Conservation (phyloP, 2,329 filamentous ascomycete species). For the Pseudogymnoascus destructans region DNA sequence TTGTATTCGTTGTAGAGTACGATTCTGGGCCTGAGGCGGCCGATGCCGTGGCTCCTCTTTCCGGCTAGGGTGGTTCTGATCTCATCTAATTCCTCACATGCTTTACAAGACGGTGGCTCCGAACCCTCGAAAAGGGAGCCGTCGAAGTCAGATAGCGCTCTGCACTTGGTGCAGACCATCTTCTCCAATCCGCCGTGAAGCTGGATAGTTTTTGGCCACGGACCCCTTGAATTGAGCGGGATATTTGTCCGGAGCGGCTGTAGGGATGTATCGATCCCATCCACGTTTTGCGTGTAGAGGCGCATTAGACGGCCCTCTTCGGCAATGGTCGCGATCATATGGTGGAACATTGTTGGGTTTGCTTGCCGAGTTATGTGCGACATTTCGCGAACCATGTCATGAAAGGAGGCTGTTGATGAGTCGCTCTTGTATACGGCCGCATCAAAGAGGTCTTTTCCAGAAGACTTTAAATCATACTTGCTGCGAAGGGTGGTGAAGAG, state of each 20-base stretch:
- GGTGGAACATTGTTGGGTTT: constrained; percentile 78
- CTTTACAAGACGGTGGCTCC: constrained; percentile 64
- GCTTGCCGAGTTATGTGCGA: constrained; percentile 66
- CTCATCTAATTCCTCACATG: constrained; percentile 61
- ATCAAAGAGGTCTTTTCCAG: constrained; percentile 92
- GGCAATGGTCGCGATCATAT: constrained; percentile 80
- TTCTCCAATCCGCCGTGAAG: constrained; percentile 87
- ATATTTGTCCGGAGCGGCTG: constrained; percentile 67
- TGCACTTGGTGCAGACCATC: constrained; percentile 95
- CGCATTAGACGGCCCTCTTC: constrained; percentile 77
- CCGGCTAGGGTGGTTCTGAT: constrained; percentile 64
- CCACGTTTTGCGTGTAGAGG: constrained; percentile 93
- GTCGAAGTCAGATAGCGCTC: constrained; percentile 62
- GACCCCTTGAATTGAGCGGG: constrained; percentile 68
- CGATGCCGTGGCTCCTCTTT: constrained; percentile 87
- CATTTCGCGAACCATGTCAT: constrained; percentile 88
- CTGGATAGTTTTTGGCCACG: constrained; percentile 89
- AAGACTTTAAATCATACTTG: constrained; percentile 82
- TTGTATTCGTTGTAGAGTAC: constrained; percentile 97
- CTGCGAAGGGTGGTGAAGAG: constrained; percentile 76
- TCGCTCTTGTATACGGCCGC: constrained; percentile 95
- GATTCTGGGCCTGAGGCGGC: constrained; percentile 78
- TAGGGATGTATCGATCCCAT: constrained; percentile 81
- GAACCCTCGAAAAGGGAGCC: constrained; percentile 71
- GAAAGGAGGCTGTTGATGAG: constrained; percentile 76